These are phyloP conservation scores for Paradendryphiella salina DNA, from an alignment of 2,329 filamentous ascomycete species.

Conservation along the genomic window DNA sequence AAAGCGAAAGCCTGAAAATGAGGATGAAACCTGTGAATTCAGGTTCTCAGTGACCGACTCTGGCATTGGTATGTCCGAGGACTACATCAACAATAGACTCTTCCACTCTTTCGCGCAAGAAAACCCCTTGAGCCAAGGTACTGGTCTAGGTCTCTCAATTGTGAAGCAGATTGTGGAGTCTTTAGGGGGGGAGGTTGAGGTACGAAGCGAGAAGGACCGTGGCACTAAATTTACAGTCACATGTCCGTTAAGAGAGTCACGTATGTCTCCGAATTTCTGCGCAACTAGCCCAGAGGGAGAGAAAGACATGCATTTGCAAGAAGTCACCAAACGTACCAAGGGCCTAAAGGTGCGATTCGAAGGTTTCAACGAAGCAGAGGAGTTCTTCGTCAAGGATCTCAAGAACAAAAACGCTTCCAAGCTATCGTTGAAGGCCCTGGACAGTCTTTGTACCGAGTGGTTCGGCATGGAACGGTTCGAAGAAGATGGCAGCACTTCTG, in stretches of 20 bases:
- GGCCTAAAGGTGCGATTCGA: constrained; percentile 39
- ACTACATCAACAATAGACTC: constrained; percentile 44
- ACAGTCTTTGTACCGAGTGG: constrained; percentile 42
- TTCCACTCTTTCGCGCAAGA: constrained; percentile 49
- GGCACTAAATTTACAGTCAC: constrained; percentile 46
- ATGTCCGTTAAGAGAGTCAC: constrained; percentile 40
- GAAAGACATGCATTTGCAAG: constrained; percentile 27
- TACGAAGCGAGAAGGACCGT: constrained; percentile 41
- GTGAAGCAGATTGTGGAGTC: constrained; percentile 47
- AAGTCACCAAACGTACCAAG: constrained; percentile 35
- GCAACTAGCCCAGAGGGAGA: constrained; percentile 27
- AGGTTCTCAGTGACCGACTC: constrained; percentile 44
- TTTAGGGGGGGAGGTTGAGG: constrained; percentile 44
- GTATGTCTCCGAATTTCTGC: constrained; percentile 35
- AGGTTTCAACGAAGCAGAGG: constrained; percentile 41
- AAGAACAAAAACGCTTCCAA: constrained; percentile 41
- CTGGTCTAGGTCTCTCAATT: constrained; percentile 47
- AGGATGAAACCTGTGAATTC: constrained; percentile 36
- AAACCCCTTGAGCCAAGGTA: constrained; percentile 45
- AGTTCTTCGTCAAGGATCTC: constrained; percentile 37
- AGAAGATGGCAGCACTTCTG: constrained; percentile 11
- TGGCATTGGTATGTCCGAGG: constrained; percentile 48
- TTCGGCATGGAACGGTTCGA: constrained; percentile 39
- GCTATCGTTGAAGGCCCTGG: constrained; percentile 39
- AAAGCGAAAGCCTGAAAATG: constrained; percentile 20